phyloP scores from a whole-genome alignment of 257 asterid genomes.

The Plectranthus barbatus region DNA sequence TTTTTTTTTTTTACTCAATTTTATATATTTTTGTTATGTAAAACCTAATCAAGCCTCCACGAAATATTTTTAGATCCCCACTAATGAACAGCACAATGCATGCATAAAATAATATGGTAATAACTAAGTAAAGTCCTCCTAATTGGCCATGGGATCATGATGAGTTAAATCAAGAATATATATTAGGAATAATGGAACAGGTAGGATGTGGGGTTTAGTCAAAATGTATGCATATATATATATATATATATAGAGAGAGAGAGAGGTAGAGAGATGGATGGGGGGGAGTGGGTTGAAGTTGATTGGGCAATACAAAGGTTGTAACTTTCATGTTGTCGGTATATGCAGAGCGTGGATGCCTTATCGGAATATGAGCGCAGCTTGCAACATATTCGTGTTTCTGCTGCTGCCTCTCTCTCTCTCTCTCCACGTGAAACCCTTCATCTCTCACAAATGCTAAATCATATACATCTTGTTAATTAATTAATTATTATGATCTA shows the following conservation, averaged over 20 bases:
- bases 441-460: constrained; percentile 24
- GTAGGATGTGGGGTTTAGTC: constrained; percentile 3
- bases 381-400: constrained; percentile 13
- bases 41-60: no score
- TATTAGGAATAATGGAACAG: background rate
- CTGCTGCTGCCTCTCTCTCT: no score
- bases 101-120: no score
- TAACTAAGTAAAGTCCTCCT: no score
- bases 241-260: background rate
- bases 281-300: constrained; percentile 5
- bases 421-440: constrained; percentile 34
- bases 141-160: no score
- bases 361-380: constrained; percentile 37
- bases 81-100: no score
- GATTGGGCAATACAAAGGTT: constrained; percentile 48
- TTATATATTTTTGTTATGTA: no score
- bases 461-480: background rate
- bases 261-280: background rate
- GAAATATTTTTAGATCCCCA: no score
- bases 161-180: background rate
- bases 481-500: background rate
- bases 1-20: no score
- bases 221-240: background rate
- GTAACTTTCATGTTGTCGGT: constrained; percentile 70
- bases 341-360: constrained; percentile 28